These are phyloP conservation scores for Tolypocladium nubicola DNA, from an alignment of 2,329 filamentous ascomycete species.

Conservation along the genomic window DNA sequence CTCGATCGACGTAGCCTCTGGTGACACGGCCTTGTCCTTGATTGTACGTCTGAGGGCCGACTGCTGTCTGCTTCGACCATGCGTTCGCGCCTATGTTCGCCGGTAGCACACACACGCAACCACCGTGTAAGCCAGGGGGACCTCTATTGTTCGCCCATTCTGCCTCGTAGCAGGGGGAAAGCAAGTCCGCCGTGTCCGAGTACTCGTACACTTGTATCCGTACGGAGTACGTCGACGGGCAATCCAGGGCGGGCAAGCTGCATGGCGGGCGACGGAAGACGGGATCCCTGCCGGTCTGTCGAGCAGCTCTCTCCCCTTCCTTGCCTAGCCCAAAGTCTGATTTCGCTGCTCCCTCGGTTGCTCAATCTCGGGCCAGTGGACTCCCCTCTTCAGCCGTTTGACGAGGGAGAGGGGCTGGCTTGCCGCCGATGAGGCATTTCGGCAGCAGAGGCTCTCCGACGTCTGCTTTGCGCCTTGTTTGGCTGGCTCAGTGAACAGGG, in stretches of 20 bases:
- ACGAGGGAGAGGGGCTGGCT: background rate
- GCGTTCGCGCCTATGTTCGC: background rate
- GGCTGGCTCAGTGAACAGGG: background rate
- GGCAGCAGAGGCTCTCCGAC: background rate
- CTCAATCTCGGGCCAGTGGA: background rate
- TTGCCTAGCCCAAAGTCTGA: background rate
- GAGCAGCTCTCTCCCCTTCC: background rate
- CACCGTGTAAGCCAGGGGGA: background rate
- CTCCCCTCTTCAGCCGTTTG: background rate
- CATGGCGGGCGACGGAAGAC: background rate
- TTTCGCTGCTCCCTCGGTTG: background rate
- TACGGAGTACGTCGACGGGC: background rate
- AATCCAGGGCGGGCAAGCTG: background rate
- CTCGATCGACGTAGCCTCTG: background rate
- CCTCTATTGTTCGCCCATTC: background rate
- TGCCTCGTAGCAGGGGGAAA: background rate
- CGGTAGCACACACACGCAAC: background rate
- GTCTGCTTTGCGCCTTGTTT: background rate
- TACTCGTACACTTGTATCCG: background rate
- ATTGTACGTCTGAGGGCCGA: background rate
- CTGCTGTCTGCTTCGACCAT: background rate
- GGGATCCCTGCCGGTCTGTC: background rate
- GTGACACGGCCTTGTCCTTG: background rate
- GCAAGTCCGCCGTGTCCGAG: background rate
- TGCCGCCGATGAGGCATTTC: slow-evolving; percentile 1